These are phyloP conservation scores for Penicillium sp. DNA, from an alignment of 2,329 filamentous ascomycete species.

Conservation along the genomic window DNA sequence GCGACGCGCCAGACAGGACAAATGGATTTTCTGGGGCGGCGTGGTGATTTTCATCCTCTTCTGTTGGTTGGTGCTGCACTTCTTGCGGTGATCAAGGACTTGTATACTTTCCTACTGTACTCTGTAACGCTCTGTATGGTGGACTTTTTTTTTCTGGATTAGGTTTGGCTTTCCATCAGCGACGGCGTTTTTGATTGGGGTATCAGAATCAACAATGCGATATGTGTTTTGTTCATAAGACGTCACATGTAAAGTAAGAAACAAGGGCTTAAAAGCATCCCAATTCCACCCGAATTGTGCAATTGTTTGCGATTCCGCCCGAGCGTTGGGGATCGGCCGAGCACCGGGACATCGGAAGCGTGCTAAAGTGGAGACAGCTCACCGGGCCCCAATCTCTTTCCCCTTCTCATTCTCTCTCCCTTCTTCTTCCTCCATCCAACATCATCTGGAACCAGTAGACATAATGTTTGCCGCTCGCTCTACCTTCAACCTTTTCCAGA, in stretches of 20 bases:
- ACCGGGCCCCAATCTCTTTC: slow-evolving; percentile 13
- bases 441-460: slow-evolving; percentile 19
- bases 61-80: slow-evolving; percentile 88
- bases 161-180: slow-evolving; percentile 23
- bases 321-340: slow-evolving; percentile 12
- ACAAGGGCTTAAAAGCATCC: not conserved
- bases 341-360: slow-evolving; percentile 20
- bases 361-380: slow-evolving; percentile 9
- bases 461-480: slow-evolving; percentile 74
- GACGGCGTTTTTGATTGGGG: slow-evolving; percentile 28
- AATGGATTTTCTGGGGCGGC: slow-evolving; percentile 94
- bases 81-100: slow-evolving; percentile 58
- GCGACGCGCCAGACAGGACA: slow-evolving; percentile 86
- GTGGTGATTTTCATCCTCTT: slow-evolving; percentile 86
- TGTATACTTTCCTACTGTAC: not conserved
- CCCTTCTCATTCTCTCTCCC: slow-evolving; percentile 7
- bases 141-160: not conserved
- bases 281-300: not conserved
- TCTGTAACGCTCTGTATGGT: not conserved
- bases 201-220: not conserved
- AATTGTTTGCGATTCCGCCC: slow-evolving; percentile 1
- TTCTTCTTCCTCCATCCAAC: slow-evolving; percentile 17
- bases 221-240: not conserved
- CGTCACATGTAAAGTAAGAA: not conserved
- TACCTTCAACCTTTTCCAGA: slow-evolving; percentile 60